Percentiles rank a stretch among this genome's conserved stretches.
Conservation (phyloP, 2,329 filamentous ascomycete species). For the Rutstroemia sp. region DNA sequence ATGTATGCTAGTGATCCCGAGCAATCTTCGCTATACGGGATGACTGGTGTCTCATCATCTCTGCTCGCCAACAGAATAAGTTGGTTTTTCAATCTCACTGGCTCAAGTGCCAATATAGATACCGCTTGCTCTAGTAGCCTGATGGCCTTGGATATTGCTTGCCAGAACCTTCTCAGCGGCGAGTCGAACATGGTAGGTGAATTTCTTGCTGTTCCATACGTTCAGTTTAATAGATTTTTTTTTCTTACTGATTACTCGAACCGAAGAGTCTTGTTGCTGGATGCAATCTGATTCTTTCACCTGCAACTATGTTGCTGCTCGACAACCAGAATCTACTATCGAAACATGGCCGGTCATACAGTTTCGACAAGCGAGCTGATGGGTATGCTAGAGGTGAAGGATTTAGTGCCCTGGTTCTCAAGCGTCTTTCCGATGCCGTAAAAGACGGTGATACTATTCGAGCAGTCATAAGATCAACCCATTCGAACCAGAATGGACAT, state of each 20-base stretch:
- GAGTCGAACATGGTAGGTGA: constrained; percentile 29
- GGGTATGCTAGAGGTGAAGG: constrained; percentile 60
- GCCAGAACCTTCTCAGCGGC: constrained; percentile 35
- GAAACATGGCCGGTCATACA: constrained; percentile 36
- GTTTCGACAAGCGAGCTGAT: constrained; percentile 49
- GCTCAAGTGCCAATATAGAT: constrained; percentile 47
- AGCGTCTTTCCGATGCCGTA: constrained; percentile 49
- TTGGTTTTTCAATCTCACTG: constrained; percentile 43
- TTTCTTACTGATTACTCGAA: constrained; percentile 21
- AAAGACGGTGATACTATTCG: constrained; percentile 50
- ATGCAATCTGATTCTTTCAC: constrained; percentile 44
- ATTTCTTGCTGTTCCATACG: constrained; percentile 27
- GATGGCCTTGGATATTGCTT: constrained; percentile 45
- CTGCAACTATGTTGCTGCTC: constrained; percentile 30
- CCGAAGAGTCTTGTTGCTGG: constrained; percentile 38
- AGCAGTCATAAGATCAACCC: constrained; percentile 44
- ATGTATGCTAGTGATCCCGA: constrained; percentile 4
- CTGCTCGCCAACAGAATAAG: constrained; percentile 48
- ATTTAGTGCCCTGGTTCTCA: constrained; percentile 48
- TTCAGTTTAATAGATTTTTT: constrained; percentile 14
- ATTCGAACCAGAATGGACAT: constrained; percentile 46
- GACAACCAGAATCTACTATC: constrained; percentile 1
- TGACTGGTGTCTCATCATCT: constrained; percentile 23
- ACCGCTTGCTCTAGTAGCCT: constrained; percentile 51
- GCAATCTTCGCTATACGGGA: neutral